These are phyloP conservation scores for Aspergillus haitiensis DNA, from an alignment of 495 filamentous ascomycete species.

Conservation along the genomic window DNA sequence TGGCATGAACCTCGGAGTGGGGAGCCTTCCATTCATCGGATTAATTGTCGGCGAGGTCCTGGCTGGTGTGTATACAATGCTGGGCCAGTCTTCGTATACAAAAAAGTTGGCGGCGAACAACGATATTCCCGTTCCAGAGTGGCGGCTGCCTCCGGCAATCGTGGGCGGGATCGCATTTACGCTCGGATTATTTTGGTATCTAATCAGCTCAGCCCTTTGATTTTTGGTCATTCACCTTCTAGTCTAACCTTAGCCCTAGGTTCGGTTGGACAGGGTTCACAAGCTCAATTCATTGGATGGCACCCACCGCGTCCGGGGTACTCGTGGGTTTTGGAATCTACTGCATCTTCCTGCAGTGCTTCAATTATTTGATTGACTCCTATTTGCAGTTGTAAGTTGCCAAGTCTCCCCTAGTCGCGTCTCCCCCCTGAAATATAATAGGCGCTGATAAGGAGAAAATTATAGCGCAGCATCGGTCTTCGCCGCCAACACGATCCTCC, in stretches of 20 bases:
- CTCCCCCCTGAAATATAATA: constrained; percentile 5
- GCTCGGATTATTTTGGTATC: constrained; percentile 54
- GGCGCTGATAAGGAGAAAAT: constrained; percentile 15
- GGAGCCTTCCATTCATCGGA: constrained; percentile 41
- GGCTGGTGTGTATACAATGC: constrained; percentile 30
- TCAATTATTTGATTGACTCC: constrained; percentile 44
- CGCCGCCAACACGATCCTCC: constrained; percentile 84
- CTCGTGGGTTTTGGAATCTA: constrained; percentile 38
- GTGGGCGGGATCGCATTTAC: constrained; percentile 51
- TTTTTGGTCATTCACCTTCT: not conserved
- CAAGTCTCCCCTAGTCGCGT: not conserved
- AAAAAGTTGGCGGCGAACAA: constrained; percentile 36
- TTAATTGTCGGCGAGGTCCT: constrained; percentile 43
- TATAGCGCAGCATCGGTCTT: constrained; percentile 81
- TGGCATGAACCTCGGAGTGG: constrained; percentile 41
- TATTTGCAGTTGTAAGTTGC: constrained; percentile 68
- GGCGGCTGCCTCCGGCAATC: constrained; percentile 47
- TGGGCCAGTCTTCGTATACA: constrained; percentile 30
- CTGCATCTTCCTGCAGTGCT: constrained; percentile 41
- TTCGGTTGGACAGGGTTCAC: constrained; percentile 44
- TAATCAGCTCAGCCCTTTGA: not conserved
- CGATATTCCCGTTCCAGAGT: constrained; percentile 39
- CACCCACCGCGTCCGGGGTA: constrained; percentile 38
- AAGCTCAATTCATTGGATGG: constrained; percentile 40
- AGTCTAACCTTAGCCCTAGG: constrained; percentile 24